Base-by-base conservation (phyloP, 331 rosid genomes). In the Saraca asoca region DNA sequence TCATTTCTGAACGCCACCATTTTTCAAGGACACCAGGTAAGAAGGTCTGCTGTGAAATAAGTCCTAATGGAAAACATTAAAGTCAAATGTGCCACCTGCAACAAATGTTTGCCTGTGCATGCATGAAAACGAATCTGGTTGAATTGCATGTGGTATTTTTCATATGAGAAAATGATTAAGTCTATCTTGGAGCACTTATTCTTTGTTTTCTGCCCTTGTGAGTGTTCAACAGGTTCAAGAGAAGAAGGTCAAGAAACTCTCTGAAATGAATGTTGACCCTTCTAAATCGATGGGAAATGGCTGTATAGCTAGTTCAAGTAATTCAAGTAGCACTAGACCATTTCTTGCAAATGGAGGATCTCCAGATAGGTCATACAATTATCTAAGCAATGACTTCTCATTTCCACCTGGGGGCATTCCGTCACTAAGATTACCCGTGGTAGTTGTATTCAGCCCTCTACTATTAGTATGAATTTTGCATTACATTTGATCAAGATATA, bases 221-320 rank as follows among this genome's bases (percentile, higher is more conserved):
- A 68, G 66, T 19, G 38, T 61, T 78, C 62, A 76, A 60, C 81
- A 91, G 98, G 96, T 91, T 64, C 98, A 91, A 83, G 98, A 91
- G 82, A 91, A 91, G 86, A 88, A 91, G 88, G 82, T 91, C 71
- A 91, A 87, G 87, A 91, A 87, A 81, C 74, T 91, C 67, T 80
- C 95, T 53, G 90, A 85, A 43, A 87, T 87, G 91, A 91, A 89
- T 71, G 42, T 91, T 69, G 98, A 91, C 62, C 78, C 91, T 64
- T 79, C 86, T 2, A 91, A 80, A 74, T 74, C 81, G 67, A 72
- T 66, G 24, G 95, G 82, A 75, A 87, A 87, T 80, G 95, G 92
- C 50, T 83, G 84, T 71, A 62, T 82, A 71, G 95, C 84, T 16
- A 83, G 96, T 80, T 91, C 98, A 51, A 91, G 95, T 74, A 79